Evolutionary conservation across 2,329 filamentous ascomycete species (phyloP).

Genomic region (Xylariaceae sp.): DNA sequence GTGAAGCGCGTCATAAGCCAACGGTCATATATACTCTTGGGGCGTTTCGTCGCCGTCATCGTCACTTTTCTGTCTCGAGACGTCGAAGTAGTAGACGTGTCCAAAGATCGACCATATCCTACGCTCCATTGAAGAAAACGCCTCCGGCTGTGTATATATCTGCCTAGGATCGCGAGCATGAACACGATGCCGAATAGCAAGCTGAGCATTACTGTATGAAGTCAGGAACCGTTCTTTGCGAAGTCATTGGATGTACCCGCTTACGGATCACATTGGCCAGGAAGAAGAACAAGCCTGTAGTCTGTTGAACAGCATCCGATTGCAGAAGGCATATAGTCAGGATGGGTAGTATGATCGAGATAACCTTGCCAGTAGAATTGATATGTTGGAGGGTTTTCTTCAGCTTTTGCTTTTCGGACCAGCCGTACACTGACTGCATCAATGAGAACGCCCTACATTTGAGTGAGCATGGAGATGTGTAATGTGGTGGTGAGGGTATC

Average conservation of each 20-base stretch:
- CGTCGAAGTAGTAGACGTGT: slow-evolving; percentile 9
- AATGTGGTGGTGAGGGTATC: not conserved
- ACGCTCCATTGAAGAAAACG: slow-evolving; percentile 28
- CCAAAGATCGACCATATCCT: slow-evolving; percentile 18
- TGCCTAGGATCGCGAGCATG: slow-evolving; percentile 34
- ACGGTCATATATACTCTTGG: slow-evolving; percentile 36
- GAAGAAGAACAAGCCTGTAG: slow-evolving; percentile 10
- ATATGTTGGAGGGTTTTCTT: slow-evolving; percentile 1
- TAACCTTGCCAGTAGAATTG: slow-evolving; percentile 10
- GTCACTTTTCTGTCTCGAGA: not conserved
- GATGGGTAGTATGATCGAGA: slow-evolving; percentile 10
- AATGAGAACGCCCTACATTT: slow-evolving; percentile 11
- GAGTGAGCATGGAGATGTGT: not conserved
- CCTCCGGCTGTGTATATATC: slow-evolving; percentile 35
- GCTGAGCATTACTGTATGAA: slow-evolving; percentile 32
- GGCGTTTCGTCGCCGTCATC: not conserved
- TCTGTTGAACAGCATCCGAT: slow-evolving; percentile 6
- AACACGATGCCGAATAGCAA: slow-evolving; percentile 32
- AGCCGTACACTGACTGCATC: slow-evolving; percentile 14
- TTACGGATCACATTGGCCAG: slow-evolving; percentile 13
- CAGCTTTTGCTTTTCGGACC: slow-evolving; percentile 6
- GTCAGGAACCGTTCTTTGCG: not conserved
- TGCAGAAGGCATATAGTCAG: slow-evolving; percentile 14
- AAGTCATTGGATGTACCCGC: not conserved
- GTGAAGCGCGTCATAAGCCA: slow-evolving; percentile 42